A percentile compares a stretch with the other conserved stretches of the same genome.
phyloP scores from a whole-genome alignment of 164 flowering plant genomes.

The Akebia trifoliata region DNA sequence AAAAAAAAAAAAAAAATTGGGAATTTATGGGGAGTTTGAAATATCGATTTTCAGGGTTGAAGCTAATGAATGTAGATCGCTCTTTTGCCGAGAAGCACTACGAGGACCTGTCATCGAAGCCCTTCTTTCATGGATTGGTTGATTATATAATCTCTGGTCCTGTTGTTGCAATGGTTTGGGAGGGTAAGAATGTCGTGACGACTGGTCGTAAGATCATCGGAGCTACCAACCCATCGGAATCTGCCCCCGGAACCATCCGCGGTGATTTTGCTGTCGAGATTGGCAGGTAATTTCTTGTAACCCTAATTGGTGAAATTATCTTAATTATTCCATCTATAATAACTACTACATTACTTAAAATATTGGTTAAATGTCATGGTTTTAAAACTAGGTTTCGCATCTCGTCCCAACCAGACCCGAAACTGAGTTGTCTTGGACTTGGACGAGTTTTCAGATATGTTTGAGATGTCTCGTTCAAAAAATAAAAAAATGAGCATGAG shows the following conservation, averaged over 20 bases:
- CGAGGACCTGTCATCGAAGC: constrained; percentile 69
- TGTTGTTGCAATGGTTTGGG: constrained; percentile 97
- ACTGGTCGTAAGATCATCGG: constrained; percentile 92
- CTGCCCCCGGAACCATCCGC: constrained; percentile 95
- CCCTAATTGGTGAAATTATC: too few relatives aligned
- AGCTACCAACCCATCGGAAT: constrained; percentile 83
- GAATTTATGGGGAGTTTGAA: too few relatives aligned
- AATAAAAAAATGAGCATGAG: too few relatives aligned
- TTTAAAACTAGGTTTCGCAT: too few relatives aligned
- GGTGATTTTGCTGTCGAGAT: constrained; percentile 88
- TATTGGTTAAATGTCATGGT: too few relatives aligned
- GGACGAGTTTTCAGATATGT: too few relatives aligned
- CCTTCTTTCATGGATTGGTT: constrained; percentile 76
- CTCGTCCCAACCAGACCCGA: too few relatives aligned
- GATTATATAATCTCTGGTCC: constrained; percentile 92
- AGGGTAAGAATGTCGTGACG: constrained; percentile 76
- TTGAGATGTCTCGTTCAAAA: too few relatives aligned
- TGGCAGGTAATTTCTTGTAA: constrained; percentile 86
- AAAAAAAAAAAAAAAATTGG: too few relatives aligned
- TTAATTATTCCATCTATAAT: too few relatives aligned
- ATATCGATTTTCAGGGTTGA: constrained; percentile 53
- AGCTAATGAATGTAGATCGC: constrained; percentile 62
- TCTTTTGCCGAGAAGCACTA: constrained; percentile 95
- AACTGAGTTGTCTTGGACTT: too few relatives aligned
- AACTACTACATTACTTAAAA: too few relatives aligned